Percentiles rank a stretch among this genome's conserved stretches.
phyloP scores from a whole-genome alignment of 495 filamentous ascomycete genomes.

The Copromyces sp. region DNA sequence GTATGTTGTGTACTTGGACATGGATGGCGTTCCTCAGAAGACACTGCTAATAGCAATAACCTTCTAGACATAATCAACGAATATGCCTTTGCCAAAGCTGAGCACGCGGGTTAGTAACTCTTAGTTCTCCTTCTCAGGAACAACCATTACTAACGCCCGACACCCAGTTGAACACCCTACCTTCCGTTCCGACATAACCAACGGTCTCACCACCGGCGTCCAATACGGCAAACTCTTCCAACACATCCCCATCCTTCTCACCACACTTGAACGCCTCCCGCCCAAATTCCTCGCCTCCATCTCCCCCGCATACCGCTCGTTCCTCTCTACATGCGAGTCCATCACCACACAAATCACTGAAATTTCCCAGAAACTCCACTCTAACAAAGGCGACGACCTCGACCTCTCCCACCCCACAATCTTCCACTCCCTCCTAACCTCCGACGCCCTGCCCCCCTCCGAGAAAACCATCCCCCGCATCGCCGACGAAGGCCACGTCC shows the following conservation, averaged over 20 bases:
- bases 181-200: not conserved
- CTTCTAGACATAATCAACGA: not conserved
- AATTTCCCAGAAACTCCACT: not conserved
- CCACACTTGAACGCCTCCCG: not conserved
- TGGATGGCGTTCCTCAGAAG: too few species aligned
- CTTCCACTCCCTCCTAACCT: conserved; percentile 21
- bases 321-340: conserved; percentile 1
- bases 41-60: not conserved
- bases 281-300: conserved; percentile 1
- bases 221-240: not conserved
- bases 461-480: conserved; percentile 19
- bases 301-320: not conserved
- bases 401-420: conserved; percentile 16
- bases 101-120: not conserved
- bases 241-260: not conserved
- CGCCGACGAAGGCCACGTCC: conserved; percentile 21
- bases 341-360: conserved; percentile 5
- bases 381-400: not conserved
- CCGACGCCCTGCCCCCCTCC: conserved; percentile 13
- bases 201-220: not conserved
- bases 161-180: not conserved
- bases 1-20: not conserved
- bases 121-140: not conserved
- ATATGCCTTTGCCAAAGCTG: not conserved
- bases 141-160: not conserved